A percentile compares a stretch with the other conserved stretches of the same genome.
These are phyloP conservation scores for Lunasporangiospora selenospora DNA, from an alignment of 192 early-diverging fungal genomes.

Conservation along the genomic window DNA sequence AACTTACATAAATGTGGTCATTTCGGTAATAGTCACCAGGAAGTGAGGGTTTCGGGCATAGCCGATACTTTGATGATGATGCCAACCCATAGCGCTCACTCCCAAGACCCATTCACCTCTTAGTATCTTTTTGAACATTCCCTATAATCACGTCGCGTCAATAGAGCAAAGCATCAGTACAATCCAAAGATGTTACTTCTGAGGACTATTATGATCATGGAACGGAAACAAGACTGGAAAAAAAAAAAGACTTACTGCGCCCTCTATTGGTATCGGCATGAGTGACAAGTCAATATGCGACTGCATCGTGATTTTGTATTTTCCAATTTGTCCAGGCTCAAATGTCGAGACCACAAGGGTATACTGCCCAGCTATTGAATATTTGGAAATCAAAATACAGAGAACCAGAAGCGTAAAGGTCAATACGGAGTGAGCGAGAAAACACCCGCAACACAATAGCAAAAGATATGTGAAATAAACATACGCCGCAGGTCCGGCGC, in stretches of 20 bases:
- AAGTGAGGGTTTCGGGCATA: conserved; percentile 74
- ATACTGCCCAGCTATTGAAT: conserved; percentile 71
- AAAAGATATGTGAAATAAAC: not conserved
- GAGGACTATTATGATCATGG: too few relatives aligned
- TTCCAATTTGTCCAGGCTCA: conserved; percentile 71
- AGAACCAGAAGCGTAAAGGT: not conserved
- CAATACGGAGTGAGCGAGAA: not conserved
- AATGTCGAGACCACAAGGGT: conserved; percentile 82
- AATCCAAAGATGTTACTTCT: too few relatives aligned
- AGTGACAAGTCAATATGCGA: conserved; percentile 58
- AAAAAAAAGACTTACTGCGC: conserved; percentile 60
- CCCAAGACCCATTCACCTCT: conserved; percentile 64
- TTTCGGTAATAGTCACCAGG: conserved; percentile 59
- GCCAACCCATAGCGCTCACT: conserved; percentile 65
- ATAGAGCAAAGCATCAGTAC: too few relatives aligned
- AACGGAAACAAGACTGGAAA: not conserved
- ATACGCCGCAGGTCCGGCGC: conserved; percentile 64
- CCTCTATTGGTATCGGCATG: conserved; percentile 72
- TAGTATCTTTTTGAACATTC: conserved; percentile 68
- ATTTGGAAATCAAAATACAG: not conserved
- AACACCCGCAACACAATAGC: not conserved
- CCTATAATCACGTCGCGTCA: too few relatives aligned
- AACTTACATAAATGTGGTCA: conserved; percentile 65
- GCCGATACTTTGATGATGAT: conserved; percentile 52
- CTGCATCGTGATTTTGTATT: conserved; percentile 70